Conservation (phyloP, 1,139 yeast genomes). For the Candida labiduridarum region DNA sequence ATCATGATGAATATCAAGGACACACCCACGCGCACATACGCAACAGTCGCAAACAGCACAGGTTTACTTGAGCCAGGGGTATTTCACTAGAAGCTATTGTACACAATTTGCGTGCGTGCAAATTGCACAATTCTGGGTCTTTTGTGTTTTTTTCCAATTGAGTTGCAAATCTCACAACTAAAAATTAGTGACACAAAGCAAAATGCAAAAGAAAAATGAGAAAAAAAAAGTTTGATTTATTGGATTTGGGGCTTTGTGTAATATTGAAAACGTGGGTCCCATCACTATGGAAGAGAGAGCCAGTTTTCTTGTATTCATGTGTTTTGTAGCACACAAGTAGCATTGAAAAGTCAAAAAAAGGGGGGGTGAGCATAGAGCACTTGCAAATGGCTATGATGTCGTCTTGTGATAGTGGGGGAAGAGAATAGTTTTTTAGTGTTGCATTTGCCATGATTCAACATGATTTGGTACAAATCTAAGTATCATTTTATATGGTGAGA, state of each 20-base stretch:
- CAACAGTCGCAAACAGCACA: background rate
- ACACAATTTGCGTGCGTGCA: background rate
- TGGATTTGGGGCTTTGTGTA: background rate
- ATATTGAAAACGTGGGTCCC: slow-evolving; percentile 7
- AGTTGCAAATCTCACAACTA: slow-evolving; percentile 5
- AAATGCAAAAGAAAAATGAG: background rate
- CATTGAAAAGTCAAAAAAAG: background rate
- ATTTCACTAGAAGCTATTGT: background rate
- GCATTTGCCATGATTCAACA: too few species aligned
- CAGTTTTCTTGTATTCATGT: background rate
- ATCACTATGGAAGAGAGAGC: background rate
- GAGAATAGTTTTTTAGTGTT: background rate
- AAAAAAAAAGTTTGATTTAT: background rate
- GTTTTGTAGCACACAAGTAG: too few species aligned
- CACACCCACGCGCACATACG: background rate
- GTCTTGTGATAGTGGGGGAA: background rate
- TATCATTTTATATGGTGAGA: too few species aligned
- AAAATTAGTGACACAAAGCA: background rate
- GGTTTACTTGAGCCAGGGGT: background rate
- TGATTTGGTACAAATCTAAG: too few species aligned
- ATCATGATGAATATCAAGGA: too few species aligned
- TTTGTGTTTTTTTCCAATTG: background rate
- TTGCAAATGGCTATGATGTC: background rate
- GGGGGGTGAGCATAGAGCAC: background rate
- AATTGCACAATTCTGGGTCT: background rate